Evolutionary conservation across 148 eudicot species (phyloP).

Genomic region (Camellia granthamiana): DNA sequence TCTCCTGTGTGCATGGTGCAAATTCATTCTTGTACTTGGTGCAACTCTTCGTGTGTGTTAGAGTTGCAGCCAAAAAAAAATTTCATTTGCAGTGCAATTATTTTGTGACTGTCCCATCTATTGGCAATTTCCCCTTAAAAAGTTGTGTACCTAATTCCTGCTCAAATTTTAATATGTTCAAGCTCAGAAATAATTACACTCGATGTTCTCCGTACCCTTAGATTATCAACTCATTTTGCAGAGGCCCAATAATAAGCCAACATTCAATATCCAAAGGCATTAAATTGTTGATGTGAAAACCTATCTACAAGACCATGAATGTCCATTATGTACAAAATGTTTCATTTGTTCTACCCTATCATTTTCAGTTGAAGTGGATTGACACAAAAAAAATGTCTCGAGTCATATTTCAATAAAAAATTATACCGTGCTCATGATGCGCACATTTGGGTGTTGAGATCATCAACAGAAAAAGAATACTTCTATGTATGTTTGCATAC

Average conservation of each 20-base stretch:
- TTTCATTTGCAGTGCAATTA: too few species aligned
- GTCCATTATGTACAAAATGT: not conserved
- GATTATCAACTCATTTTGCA: not conserved
- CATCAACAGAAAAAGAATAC: not conserved
- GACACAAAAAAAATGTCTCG: not conserved
- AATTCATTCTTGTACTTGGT: too few species aligned
- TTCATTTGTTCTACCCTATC: not conserved
- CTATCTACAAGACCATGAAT: not conserved
- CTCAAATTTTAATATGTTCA: not conserved
- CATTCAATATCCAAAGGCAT: not conserved
- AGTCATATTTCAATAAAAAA: not conserved
- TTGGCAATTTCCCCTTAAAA: not conserved
- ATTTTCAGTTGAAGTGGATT: conserved; percentile 8
- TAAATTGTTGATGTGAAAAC: not conserved
- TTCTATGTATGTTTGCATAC: not conserved
- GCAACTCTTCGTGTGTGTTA: too few species aligned
- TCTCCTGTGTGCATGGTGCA: too few species aligned
- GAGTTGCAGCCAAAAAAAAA: too few species aligned
- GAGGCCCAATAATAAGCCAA: not conserved
- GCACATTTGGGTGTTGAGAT: not conserved
- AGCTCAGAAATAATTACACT: not conserved
- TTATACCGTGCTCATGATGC: not conserved
- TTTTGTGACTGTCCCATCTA: too few species aligned
- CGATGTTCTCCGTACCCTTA: not conserved
- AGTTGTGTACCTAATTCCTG: not conserved